Conservation (phyloP, 441 rosid species). For the Lepidium campestre region DNA sequence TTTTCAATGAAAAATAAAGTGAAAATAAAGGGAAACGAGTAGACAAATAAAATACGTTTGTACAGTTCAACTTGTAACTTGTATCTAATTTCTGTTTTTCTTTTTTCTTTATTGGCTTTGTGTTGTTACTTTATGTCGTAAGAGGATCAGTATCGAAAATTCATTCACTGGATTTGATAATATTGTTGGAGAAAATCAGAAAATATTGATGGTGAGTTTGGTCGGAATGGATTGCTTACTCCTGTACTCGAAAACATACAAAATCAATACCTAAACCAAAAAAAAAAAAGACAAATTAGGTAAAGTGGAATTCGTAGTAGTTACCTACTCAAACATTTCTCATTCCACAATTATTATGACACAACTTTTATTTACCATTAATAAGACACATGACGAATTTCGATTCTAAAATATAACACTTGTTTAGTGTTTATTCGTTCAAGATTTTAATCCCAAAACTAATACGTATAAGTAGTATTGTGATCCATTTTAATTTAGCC, state of each 20-base stretch:
- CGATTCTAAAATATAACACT: background rate
- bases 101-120: conserved; percentile 12
- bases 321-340: conserved; percentile 23
- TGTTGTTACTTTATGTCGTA: conserved; percentile 4
- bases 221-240: conserved; percentile 30
- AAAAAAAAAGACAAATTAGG: conserved; percentile 13
- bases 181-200: background rate
- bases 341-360: background rate
- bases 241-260: conserved; percentile 11
- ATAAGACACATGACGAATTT: background rate
- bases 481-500: background rate
- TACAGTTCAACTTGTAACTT: conserved; percentile 12
- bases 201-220: conserved; percentile 21
- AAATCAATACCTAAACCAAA: conserved; percentile 19
- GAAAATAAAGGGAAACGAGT: background rate
- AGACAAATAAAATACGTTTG: conserved; percentile 17
- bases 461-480: too few species aligned
- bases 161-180: background rate
- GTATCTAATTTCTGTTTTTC: conserved; percentile 1
- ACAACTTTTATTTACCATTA: background rate
- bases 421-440: too few species aligned
- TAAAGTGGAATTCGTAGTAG: conserved; percentile 24
- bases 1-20: background rate
- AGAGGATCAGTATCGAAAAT: background rate
- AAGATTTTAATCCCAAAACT: too few species aligned